Evolutionary conservation across 1,284 basidiomycete genomes (phyloP).

Genomic region (Sporisorium sorghi): DNA sequence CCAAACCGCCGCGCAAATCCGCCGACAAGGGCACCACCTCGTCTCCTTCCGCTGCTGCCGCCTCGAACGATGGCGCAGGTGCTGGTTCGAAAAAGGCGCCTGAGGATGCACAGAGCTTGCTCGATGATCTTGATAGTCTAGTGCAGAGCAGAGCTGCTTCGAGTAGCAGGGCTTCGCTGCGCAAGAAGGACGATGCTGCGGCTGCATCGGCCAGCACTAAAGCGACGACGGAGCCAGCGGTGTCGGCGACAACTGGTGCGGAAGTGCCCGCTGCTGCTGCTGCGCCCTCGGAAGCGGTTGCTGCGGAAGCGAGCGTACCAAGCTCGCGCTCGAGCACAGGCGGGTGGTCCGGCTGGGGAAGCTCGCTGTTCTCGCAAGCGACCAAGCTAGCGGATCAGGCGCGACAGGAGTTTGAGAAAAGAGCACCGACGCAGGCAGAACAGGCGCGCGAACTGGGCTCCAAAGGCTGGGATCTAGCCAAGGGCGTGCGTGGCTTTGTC

Average conservation of each 20-base stretch:
- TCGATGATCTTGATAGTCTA: slow-evolving; percentile 67
- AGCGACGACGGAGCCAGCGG: background rate
- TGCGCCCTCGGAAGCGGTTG: slow-evolving; percentile 60
- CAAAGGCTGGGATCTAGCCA: slow-evolving; percentile 59
- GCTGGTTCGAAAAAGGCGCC: slow-evolving; percentile 29
- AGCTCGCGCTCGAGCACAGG: slow-evolving; percentile 79
- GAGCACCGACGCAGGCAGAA: slow-evolving; percentile 49
- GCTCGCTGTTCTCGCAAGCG: slow-evolving; percentile 72
- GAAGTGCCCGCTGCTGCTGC: slow-evolving; percentile 3
- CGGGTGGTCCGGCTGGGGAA: slow-evolving; percentile 76
- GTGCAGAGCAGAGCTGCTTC: slow-evolving; percentile 60
- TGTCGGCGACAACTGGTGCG: slow-evolving; percentile 1
- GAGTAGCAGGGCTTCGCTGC: slow-evolving; percentile 36
- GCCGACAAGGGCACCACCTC: slow-evolving; percentile 24
- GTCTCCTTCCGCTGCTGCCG: slow-evolving; percentile 11
- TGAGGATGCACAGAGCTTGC: slow-evolving; percentile 65
- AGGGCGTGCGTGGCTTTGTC: slow-evolving; percentile 60
- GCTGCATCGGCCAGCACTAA: slow-evolving; percentile 10
- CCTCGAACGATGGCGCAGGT: slow-evolving; percentile 7
- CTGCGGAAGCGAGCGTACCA: slow-evolving; percentile 40
- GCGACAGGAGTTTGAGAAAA: slow-evolving; percentile 63
- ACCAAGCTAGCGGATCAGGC: slow-evolving; percentile 67
- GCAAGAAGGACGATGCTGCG: slow-evolving; percentile 32
- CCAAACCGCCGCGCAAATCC: slow-evolving; percentile 29
- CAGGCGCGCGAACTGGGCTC: slow-evolving; percentile 43